These are phyloP conservation scores for Apiotrichum brassicae DNA, from an alignment of 1,284 basidiomycete species.

Conservation along the genomic window DNA sequence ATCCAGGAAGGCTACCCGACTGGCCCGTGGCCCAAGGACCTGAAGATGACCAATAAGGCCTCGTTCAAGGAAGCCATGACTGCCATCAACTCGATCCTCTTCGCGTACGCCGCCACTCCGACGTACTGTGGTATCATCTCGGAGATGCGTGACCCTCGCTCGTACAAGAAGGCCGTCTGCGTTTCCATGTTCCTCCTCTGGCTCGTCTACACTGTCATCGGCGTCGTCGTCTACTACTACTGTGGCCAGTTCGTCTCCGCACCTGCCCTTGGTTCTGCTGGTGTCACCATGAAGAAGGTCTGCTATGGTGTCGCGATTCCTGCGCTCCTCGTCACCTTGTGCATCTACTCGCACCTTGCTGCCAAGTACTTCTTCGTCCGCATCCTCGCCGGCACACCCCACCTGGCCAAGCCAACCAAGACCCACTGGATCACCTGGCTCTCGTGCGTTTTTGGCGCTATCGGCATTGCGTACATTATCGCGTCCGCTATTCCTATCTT, in stretches of 20 bases:
- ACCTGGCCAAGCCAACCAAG: conserved; percentile 24
- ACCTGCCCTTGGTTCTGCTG: conserved; percentile 43
- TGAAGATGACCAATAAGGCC: conserved; percentile 21
- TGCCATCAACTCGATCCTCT: conserved; percentile 39
- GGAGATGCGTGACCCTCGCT: conserved; percentile 33
- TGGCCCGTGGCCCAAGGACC: conserved; percentile 28
- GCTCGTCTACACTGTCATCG: conserved; percentile 33
- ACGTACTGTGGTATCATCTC: conserved; percentile 21
- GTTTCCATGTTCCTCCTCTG: conserved; percentile 34
- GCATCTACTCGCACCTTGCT: conserved; percentile 24
- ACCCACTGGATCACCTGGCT: conserved; percentile 36
- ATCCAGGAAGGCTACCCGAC: conserved; percentile 15
- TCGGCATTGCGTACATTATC: conserved; percentile 30
- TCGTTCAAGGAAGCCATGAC: conserved; percentile 38
- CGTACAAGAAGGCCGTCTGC: conserved; percentile 28
- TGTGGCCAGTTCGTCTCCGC: conserved; percentile 42
- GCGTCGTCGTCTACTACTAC: conserved; percentile 27
- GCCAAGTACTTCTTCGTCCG: conserved; percentile 37
- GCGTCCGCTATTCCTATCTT: conserved; percentile 31
- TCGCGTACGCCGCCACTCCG: conserved; percentile 33
- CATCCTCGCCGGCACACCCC: conserved; percentile 26
- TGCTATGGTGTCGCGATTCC: conserved; percentile 45
- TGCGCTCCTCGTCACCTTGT: conserved; percentile 27
- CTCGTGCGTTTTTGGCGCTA: conserved; percentile 15
- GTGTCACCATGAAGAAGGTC: conserved; percentile 42